Conservation (phyloP, 331 rosid genomes). For the Prunus yedoensis region DNA sequence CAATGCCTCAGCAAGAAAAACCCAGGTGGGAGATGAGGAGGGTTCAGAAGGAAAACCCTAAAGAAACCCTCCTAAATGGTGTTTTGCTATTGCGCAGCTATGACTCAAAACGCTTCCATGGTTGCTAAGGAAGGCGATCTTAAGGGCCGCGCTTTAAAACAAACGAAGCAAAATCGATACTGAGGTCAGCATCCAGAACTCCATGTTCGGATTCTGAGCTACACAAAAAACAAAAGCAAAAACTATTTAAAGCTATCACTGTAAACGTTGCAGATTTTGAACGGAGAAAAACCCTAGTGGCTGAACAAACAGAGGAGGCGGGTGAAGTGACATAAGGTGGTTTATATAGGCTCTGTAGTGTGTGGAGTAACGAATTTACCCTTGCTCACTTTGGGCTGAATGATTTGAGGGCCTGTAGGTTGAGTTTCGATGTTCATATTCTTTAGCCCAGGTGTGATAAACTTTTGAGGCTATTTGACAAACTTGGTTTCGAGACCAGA, state of each 20-base stretch:
- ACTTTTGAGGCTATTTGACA: no score
- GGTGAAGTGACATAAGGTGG: background rate
- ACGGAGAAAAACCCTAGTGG: background rate
- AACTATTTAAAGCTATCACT: no score
- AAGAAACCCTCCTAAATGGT: constrained; percentile 24
- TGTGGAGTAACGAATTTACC: background rate
- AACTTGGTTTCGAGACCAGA: no score
- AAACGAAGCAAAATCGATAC: background rate
- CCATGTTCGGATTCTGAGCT: no score
- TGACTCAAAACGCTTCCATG: constrained; percentile 89
- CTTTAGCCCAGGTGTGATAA: no score
- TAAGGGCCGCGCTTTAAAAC: constrained; percentile 69
- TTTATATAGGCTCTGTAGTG: background rate
- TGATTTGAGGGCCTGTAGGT: no score
- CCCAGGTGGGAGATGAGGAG: constrained; percentile 38
- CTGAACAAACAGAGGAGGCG: background rate
- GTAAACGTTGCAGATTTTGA: background rate
- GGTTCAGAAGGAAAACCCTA: constrained; percentile 67
- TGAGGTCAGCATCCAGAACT: background rate
- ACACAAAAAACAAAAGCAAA: no score
- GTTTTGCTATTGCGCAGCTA: constrained; percentile 52
- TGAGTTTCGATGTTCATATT: no score
- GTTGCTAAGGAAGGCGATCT: constrained; percentile 69
- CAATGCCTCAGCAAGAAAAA: constrained; percentile 22
- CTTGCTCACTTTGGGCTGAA: background rate